Base-by-base conservation (phyloP, 495 filamentous ascomycete species). In the Oleoguttula mirabilis region DNA sequence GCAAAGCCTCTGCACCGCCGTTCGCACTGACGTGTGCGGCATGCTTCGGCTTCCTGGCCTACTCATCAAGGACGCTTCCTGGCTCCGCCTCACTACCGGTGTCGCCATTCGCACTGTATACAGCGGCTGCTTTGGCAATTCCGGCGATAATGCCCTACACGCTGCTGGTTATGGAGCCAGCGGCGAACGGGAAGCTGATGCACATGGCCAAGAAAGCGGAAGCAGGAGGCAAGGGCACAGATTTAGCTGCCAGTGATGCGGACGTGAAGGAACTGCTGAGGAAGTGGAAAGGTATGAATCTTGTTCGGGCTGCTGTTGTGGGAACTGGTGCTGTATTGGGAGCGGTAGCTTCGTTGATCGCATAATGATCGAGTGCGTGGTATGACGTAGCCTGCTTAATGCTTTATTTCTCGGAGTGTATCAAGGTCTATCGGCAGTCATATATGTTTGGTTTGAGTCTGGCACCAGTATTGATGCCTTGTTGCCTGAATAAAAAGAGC, bases 141-240 rank as follows among this genome's bases (percentile, higher is more conserved):
- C 30, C 32, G 2, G 14, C 21, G 6, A 48, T 48, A 22, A 24
- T 48, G 31, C 45, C 45, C 14, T 48, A 35, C 19, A 48, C 45
- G 19, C 10, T 48, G 2, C 3, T 30, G 3, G 19, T 27, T 21
- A 48, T 48, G 45, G n/a, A 36, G n/a, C 44, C 44, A 8, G 10
- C 11, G 3, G 33, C 24, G 25, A 48, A 48, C 31, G 10, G 16
- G 4, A 14, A 20, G n/a, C 21, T 48, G 31, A 21, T 15, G 7
- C 28, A 11, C 7, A 28, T 43, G 22, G 45, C 28, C 31, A 21
- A n/a, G 10, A n/a, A 32, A n/a, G 33, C 39, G 10, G 23, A 34
- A 11, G 22, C 7, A 15, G 16, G 2, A 10, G 37, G 19, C 2
- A 41, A 48, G 28, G 28, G 28, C 17, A 37, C 3, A 14, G 15